Evolutionary conservation across 2,329 filamentous ascomycete species (phyloP).

Genomic region (Coleophoma eucalyptorum): DNA sequence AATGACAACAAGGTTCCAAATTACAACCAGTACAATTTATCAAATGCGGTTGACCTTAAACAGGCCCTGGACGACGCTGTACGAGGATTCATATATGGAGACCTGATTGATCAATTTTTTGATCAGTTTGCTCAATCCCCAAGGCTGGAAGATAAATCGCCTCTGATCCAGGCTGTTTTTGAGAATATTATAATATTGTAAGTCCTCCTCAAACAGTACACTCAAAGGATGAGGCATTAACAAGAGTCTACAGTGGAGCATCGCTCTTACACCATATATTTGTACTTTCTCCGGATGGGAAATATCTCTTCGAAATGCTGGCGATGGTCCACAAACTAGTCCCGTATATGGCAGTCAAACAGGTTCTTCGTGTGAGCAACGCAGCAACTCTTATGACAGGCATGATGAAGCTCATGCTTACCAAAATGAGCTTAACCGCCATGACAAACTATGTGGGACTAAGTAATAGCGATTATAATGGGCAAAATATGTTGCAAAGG

Average conservation of each 20-base stretch:
- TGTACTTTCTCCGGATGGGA: background rate
- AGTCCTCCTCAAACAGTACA: background rate
- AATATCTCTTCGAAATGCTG: background rate
- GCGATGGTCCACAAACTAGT: background rate
- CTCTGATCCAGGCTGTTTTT: background rate
- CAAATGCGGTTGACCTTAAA: background rate
- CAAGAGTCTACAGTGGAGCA: background rate
- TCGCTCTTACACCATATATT: background rate
- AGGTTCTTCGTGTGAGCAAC: background rate
- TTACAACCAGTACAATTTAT: background rate
- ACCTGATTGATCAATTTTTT: background rate
- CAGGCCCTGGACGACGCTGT: background rate
- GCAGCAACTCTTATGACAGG: background rate
- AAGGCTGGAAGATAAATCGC: background rate
- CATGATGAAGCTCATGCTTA: background rate
- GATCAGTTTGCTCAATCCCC: background rate
- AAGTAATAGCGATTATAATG: background rate
- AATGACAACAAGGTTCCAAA: background rate
- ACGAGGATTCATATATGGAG: background rate
- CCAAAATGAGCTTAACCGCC: background rate
- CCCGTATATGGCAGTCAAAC: background rate
- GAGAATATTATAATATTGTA: background rate
- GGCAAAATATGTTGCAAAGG: background rate
- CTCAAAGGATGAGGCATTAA: background rate
- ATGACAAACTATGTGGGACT: background rate